Base-by-base conservation (phyloP, 2,329 filamentous ascomycete species). In the Helotiales sp. region DNA sequence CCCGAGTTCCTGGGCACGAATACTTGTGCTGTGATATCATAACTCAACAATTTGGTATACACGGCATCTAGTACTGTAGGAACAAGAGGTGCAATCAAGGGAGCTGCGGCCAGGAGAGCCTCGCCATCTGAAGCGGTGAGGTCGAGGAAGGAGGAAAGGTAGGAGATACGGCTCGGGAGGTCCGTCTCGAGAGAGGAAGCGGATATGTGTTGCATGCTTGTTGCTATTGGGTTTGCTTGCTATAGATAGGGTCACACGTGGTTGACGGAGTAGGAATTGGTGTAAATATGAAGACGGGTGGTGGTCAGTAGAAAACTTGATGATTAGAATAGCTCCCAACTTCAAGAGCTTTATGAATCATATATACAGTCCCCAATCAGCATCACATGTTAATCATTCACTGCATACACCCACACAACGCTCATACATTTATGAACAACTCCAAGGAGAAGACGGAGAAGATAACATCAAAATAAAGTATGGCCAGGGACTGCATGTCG, bases 31-130 rank as follows among this genome's bases (percentile, higher is more conserved):
- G 90, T 95, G 71, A 93, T 90, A 70, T 93, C 90, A 73, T 90
- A 90, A 68, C 86, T 83, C 10, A 93, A 78, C 0, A 95, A 81
- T 71, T 93, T 93, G 69, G 86, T 86, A 77, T 93, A 95, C 31
- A 93, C 88, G 59, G 92, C 89, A 73, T 93, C 91, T 68, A 93
- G 89, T 22, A 95, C 82, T 46, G 89, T 87, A 1, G 91, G 91
- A 62, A 93, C 91, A 30, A 93, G 81, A n/a, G 87, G 67, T 7
- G 66, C 65, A 25, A 73, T 55, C 13, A 71, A 62, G 1, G 71
- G 67, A 31, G 63, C 66, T 0, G 70, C 64, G 4, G 63, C 66
- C 22, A 68, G 56, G 5, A 74, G 65, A 17, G 64, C 67, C n/a
- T 65, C 63, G 12, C 64, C 65, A 24, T 74, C 72, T 12, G 34